Percentiles rank a stretch among this genome's conserved stretches.
These are phyloP conservation scores for Globisporangium canariense DNA, from an alignment of 352 stramenopile genomes.

Conservation along the genomic window DNA sequence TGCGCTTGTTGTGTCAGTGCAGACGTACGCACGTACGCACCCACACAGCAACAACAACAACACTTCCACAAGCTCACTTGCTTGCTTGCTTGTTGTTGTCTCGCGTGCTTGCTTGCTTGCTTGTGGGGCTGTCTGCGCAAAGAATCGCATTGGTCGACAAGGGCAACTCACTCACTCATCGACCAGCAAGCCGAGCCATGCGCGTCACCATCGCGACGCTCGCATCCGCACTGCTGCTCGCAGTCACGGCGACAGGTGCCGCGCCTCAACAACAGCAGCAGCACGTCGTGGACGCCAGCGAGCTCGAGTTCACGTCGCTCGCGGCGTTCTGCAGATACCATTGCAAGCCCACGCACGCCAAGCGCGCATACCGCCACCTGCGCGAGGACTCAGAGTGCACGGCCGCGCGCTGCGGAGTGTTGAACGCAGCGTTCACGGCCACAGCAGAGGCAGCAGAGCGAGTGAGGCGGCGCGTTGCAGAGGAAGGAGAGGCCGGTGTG, in stretches of 20 bases:
- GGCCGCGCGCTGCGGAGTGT: conserved; percentile 20
- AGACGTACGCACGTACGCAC: background rate
- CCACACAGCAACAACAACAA: background rate
- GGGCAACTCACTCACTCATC: background rate
- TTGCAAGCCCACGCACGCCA: conserved; percentile 48
- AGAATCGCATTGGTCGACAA: background rate
- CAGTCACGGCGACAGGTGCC: background rate
- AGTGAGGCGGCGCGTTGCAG: conserved; percentile 9
- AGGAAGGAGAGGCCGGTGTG: conserved; percentile 10
- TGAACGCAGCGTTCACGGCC: conserved; percentile 4
- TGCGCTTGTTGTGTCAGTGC: background rate
- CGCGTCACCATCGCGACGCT: conserved; percentile 2
- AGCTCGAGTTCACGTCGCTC: conserved; percentile 42
- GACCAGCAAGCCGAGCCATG: background rate
- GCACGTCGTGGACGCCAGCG: conserved; percentile 25
- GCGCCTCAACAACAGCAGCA: background rate
- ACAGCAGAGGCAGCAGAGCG: background rate
- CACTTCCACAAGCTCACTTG: background rate
- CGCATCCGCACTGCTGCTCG: background rate
- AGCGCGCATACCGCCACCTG: conserved; percentile 37
- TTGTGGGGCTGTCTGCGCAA: background rate
- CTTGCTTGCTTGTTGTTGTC: no score
- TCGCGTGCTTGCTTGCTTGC: background rate
- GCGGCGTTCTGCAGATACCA: conserved; percentile 60
- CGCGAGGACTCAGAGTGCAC: conserved; percentile 34